Base-by-base conservation (phyloP, 257 asterid genomes). In the Ilex aquifolium region DNA sequence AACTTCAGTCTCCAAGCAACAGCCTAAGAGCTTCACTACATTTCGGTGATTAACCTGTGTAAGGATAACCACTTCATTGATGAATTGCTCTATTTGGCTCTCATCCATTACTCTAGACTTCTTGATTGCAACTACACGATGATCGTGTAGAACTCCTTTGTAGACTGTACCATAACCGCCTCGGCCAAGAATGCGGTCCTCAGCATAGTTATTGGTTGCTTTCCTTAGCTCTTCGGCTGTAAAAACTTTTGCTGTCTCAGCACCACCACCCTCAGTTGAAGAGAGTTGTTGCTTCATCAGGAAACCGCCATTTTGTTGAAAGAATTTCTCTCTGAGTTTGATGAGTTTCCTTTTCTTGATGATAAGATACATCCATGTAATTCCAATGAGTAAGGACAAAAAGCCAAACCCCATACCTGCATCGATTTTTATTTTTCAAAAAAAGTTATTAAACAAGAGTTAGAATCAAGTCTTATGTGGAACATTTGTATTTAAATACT, bases 151-250 rank as follows among this genome's bases (percentile, higher is more conserved):
- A 7, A 83, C 69, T 13, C 97, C 95, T 71, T 78, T 80, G 67
- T 90, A 90, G 6, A 90, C 95, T 2, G 77, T 80, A 9, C 95
- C 92, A 65, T 81, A 78, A 13, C 95, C 97, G 6, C 97, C 97
- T 42, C 72, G 65, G 11, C 95, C 97, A 4, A 90, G 88, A 67
- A 87, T 80, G 2, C 80, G 52, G 0, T 85, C 88, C 0, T 78
- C 82, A 0, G 95, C 76, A 44, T 87, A 90, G 32, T 70, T 76
- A 48, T 85, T 65, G 12, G 91, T 85, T 5, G 91, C 91, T 66
- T 63, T 83, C 50, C 65, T 73, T 2, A 90, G 73, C 74, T 90
- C 91, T 10, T 77, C 80, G 0, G 86, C 83, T 0, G 95, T 87
- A 71, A 81, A 87, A 31, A 86, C 59, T 53, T 81, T 89, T 1